Conservation (phyloP, 2,329 filamentous ascomycete species). For the Pyrenochaeta sp. region DNA sequence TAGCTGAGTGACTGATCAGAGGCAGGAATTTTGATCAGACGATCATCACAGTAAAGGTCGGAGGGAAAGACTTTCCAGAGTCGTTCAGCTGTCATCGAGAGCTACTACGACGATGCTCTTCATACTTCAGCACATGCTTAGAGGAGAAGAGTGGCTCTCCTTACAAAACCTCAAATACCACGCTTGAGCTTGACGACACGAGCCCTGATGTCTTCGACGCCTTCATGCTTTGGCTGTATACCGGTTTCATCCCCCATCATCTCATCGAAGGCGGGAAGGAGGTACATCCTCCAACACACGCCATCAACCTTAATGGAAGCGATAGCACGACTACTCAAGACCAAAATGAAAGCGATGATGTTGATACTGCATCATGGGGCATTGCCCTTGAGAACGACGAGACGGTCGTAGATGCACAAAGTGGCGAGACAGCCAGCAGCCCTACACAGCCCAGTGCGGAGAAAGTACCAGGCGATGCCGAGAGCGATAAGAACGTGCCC, state of each 20-base stretch:
- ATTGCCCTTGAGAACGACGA: conserved; percentile 45
- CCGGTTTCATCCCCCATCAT: conserved; percentile 47
- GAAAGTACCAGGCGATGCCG: conserved; percentile 40
- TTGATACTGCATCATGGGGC: conserved; percentile 46
- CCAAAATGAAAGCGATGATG: conserved; percentile 36
- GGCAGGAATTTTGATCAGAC: conserved; percentile 47
- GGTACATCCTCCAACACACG: conserved; percentile 37
- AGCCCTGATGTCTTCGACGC: conserved; percentile 49
- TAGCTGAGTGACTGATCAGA: conserved; percentile 21
- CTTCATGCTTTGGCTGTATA: conserved; percentile 50
- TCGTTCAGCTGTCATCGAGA: conserved; percentile 48
- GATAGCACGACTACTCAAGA: conserved; percentile 22
- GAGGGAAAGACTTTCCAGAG: conserved; percentile 39
- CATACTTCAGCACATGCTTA: conserved; percentile 42
- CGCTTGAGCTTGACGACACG: conserved; percentile 43
- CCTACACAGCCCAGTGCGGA: conserved; percentile 32
- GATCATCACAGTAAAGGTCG: conserved; percentile 47
- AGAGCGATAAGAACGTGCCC: conserved; percentile 33
- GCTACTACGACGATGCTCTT: conserved; percentile 43
- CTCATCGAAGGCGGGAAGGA: conserved; percentile 48
- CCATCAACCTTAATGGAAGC: conserved; percentile 29
- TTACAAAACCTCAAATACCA: conserved; percentile 37
- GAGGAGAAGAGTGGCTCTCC: conserved; percentile 42
- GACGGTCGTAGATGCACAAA: conserved; percentile 19
- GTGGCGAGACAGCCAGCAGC: conserved; percentile 16